These are phyloP conservation scores for Agastache rugosa DNA, from an alignment of 257 asterid genomes.

Conservation along the genomic window DNA sequence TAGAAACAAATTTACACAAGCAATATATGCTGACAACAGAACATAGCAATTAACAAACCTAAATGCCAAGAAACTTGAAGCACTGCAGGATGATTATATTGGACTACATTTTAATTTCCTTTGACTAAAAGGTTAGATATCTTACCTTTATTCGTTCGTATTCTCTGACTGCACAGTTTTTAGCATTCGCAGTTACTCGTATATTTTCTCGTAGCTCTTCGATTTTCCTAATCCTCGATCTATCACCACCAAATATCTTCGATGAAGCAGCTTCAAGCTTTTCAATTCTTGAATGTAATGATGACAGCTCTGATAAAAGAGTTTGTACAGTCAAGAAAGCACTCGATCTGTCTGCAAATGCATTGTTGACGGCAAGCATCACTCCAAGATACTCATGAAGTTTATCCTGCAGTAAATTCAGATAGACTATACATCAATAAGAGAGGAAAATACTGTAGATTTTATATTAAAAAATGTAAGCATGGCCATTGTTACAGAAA, in stretches of 20 bases:
- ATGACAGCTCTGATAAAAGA: slow-evolving; percentile 75
- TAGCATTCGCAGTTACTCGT: slow-evolving; percentile 80
- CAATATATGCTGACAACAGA: slow-evolving; percentile 11
- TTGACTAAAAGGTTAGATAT: slow-evolving; percentile 33
- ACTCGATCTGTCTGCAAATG: slow-evolving; percentile 88
- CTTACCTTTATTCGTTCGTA: slow-evolving; percentile 86
- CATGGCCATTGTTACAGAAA: slow-evolving; percentile 12
- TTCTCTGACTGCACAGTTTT: slow-evolving; percentile 72
- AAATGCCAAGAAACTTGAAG: neutral
- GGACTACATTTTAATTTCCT: slow-evolving; percentile 1
- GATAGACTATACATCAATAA: slow-evolving; percentile 9
- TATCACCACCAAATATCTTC: slow-evolving; percentile 96
- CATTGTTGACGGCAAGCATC: slow-evolving; percentile 90
- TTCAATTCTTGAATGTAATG: slow-evolving; percentile 77
- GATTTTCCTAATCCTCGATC: slow-evolving; percentile 82
- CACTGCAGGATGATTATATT: neutral
- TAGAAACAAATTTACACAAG: slow-evolving; percentile 12
- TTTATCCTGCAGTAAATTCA: slow-evolving; percentile 69
- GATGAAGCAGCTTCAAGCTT: slow-evolving; percentile 95
- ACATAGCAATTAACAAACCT: neutral
- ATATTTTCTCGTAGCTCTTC: slow-evolving; percentile 87
- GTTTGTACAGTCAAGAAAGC: slow-evolving; percentile 94
- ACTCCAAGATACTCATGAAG: slow-evolving; percentile 93
- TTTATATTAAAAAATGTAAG: slow-evolving; percentile 29
- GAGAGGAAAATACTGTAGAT: neutral